These are phyloP conservation scores for Coemansia sp. DNA, from an alignment of 192 early-diverging fungal species.

Conservation along the genomic window DNA sequence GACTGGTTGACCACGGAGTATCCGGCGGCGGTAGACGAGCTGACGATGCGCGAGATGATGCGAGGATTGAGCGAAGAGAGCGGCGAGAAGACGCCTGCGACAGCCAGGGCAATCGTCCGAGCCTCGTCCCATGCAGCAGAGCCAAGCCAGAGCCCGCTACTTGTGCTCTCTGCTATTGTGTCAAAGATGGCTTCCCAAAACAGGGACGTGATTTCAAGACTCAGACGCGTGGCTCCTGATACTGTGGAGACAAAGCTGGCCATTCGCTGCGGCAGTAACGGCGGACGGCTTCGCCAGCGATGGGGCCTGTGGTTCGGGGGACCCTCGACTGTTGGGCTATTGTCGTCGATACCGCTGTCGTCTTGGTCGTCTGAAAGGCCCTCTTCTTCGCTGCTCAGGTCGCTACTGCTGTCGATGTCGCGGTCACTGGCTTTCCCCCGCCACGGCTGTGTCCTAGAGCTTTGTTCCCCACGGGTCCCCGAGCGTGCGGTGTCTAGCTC, in stretches of 20 bases:
- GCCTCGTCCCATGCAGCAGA: constrained; percentile 40
- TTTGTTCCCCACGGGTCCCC: constrained; percentile 7
- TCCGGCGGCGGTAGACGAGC: constrained; percentile 33
- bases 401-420: constrained; percentile 5
- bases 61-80: constrained; percentile 44
- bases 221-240: constrained; percentile 44
- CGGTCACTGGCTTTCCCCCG: background rate
- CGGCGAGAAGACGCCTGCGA: constrained; percentile 30
- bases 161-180: constrained; percentile 45
- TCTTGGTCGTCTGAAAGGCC: constrained; percentile 4
- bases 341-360: background rate
- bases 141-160: constrained; percentile 41
- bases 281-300: constrained; percentile 36
- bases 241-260: constrained; percentile 44
- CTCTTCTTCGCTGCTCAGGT: background rate
- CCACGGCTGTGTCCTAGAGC: background rate
- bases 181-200: constrained; percentile 53
- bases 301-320: constrained; percentile 3
- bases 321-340: background rate
- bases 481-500: background rate
- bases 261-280: constrained; percentile 42
- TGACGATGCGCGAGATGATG: constrained; percentile 39
- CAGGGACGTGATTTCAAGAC: constrained; percentile 44
- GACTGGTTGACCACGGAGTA: constrained; percentile 43
- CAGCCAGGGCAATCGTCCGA: constrained; percentile 23